Percentiles rank a stretch among this genome's conserved stretches.
These are phyloP conservation scores for Penicillium sp. DNA, from an alignment of 2,329 filamentous ascomycete species.

Conservation along the genomic window DNA sequence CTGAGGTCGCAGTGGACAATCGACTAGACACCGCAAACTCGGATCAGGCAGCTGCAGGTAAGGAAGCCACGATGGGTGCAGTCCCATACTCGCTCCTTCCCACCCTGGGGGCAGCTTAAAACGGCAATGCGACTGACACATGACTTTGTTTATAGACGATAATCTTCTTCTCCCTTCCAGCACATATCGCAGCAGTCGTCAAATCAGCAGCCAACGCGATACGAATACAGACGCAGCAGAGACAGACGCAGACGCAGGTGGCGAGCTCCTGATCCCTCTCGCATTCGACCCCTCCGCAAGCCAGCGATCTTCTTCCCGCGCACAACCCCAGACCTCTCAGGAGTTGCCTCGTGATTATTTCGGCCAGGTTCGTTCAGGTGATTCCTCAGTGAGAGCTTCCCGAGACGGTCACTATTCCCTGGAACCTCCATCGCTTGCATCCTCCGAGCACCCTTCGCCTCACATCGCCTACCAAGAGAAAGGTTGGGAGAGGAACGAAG, in stretches of 20 bases:
- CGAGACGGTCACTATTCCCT: conserved; percentile 24
- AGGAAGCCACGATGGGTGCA: conserved; percentile 12
- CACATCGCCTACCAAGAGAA: conserved; percentile 93
- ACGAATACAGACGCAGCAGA: conserved; percentile 52
- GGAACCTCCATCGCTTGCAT: conserved; percentile 35
- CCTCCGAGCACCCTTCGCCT: conserved; percentile 65
- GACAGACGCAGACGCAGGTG: conserved; percentile 50
- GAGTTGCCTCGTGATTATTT: conserved; percentile 64
- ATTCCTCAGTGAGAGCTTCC: conserved; percentile 30
- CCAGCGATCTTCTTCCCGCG: conserved; percentile 56
- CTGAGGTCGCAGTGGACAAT: conserved; percentile 54
- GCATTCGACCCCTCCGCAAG: conserved; percentile 72
- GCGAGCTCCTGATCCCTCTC: conserved; percentile 77
- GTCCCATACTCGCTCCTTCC: no score
- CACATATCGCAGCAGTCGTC: conserved; percentile 77
- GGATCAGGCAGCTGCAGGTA: conserved; percentile 37
- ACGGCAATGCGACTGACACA: conserved; percentile 11
- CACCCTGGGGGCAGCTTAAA: no score
- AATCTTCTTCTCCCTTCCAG: conserved; percentile 70
- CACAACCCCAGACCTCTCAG: conserved; percentile 45
- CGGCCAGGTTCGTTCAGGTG: conserved; percentile 33
- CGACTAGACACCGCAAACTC: conserved; percentile 30
- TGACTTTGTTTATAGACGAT: conserved; percentile 50
- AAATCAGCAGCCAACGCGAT: conserved; percentile 61
- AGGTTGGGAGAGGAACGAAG: conserved; percentile 65